Conservation (phyloP, 495 filamentous ascomycete species). For the Penicillium waksmanii region DNA sequence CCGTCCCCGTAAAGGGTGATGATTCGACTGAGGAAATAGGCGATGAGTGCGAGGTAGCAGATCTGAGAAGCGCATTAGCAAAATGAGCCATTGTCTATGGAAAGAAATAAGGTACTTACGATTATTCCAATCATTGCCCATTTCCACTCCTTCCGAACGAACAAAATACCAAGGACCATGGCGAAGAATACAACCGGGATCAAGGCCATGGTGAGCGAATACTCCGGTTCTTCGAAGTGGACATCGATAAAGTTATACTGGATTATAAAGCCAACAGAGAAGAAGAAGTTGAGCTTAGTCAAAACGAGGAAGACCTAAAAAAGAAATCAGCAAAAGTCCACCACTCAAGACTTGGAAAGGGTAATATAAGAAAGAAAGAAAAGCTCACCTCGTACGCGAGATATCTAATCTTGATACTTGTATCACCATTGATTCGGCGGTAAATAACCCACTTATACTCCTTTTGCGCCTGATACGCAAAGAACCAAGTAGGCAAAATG, state of each 20-base stretch:
- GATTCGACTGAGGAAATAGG: slow-evolving; percentile 26
- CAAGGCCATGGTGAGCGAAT: slow-evolving; percentile 23
- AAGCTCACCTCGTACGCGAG: slow-evolving; percentile 25
- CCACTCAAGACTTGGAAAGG: no score
- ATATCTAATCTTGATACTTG: slow-evolving; percentile 16
- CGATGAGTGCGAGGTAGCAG: slow-evolving; percentile 21
- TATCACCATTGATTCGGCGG: slow-evolving; percentile 20
- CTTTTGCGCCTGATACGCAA: slow-evolving; percentile 24
- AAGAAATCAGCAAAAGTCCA: not conserved
- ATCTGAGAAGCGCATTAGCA: slow-evolving; percentile 4
- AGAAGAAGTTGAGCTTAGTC: slow-evolving; percentile 25
- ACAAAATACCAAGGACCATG: slow-evolving; percentile 20
- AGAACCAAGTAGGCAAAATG: slow-evolving; percentile 17
- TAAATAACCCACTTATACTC: slow-evolving; percentile 33
- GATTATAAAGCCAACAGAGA: slow-evolving; percentile 26
- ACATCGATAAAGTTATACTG: slow-evolving; percentile 31
- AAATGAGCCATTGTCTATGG: not conserved
- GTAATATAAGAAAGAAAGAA: not conserved
- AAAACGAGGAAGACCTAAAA: slow-evolving; percentile 25
- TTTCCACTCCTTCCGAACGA: slow-evolving; percentile 20
- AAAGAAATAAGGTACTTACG: slow-evolving; percentile 13
- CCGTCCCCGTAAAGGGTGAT: slow-evolving; percentile 17
- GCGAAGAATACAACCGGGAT: slow-evolving; percentile 23
- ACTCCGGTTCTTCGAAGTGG: slow-evolving; percentile 30
- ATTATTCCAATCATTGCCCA: slow-evolving; percentile 13